Evolutionary conservation across 1,139 yeast genomes (phyloP).

Genomic region (Diutina neorugosa): DNA sequence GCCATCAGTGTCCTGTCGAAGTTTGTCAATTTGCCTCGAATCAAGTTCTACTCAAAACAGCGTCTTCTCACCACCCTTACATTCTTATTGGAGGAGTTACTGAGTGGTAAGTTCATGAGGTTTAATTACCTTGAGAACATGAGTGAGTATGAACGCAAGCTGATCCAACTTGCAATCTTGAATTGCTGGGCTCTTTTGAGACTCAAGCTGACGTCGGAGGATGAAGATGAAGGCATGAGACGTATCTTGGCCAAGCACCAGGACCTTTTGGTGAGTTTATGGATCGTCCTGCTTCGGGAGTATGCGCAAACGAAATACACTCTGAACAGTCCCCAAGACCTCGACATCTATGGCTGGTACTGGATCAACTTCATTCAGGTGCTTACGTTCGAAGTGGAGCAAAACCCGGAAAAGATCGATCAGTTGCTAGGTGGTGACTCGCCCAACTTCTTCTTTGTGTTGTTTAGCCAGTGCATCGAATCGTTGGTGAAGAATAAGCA

Average conservation of each 20-base stretch:
- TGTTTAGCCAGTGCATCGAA: slow-evolving; percentile 79
- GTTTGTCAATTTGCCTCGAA: slow-evolving; percentile 42
- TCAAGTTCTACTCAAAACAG: slow-evolving; percentile 35
- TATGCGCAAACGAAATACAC: slow-evolving; percentile 58
- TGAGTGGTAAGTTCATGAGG: slow-evolving; percentile 29
- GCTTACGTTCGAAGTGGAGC: slow-evolving; percentile 52
- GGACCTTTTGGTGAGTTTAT: slow-evolving; percentile 52
- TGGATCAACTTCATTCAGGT: slow-evolving; percentile 81
- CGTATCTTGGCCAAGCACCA: slow-evolving; percentile 48
- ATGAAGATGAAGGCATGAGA: slow-evolving; percentile 19
- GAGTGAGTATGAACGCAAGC: slow-evolving; percentile 45
- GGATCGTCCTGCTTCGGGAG: slow-evolving; percentile 71
- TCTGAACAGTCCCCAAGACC: slow-evolving; percentile 33
- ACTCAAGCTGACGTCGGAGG: slow-evolving; percentile 26
- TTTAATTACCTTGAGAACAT: slow-evolving; percentile 32
- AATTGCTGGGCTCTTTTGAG: slow-evolving; percentile 85
- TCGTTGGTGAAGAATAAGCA: slow-evolving; percentile 41
- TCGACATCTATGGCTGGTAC: slow-evolving; percentile 46
- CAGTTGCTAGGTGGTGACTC: slow-evolving; percentile 47
- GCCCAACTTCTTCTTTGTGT: slow-evolving; percentile 64
- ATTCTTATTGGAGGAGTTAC: slow-evolving; percentile 52
- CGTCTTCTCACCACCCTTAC: slow-evolving; percentile 62
- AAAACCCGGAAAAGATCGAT: slow-evolving; percentile 30
- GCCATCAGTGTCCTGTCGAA: slow-evolving; percentile 77
- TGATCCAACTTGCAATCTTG: slow-evolving; percentile 58